Percentiles rank a stretch among this genome's conserved stretches.
phyloP scores from a whole-genome alignment of 2,329 filamentous ascomycete genomes.

The Ophiocordyceps robertsii region DNA sequence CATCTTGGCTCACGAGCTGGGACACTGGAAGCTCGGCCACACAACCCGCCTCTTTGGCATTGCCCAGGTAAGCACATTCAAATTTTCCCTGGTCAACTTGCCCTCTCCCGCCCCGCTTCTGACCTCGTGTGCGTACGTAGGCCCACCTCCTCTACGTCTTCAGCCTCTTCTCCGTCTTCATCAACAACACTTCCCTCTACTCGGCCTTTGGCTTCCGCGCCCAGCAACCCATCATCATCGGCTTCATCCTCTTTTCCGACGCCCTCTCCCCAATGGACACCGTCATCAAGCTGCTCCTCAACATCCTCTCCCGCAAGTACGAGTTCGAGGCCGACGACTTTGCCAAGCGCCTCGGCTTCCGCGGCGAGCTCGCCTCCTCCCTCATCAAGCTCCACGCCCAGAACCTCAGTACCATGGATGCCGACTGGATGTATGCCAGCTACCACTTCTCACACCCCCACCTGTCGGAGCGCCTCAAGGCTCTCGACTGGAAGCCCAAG shows the following conservation, averaged over 20 bases:
- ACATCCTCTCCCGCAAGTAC: constrained; percentile 84
- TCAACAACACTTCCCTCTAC: constrained; percentile 89
- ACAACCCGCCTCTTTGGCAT: constrained; percentile 86
- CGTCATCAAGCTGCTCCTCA: constrained; percentile 91
- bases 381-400: constrained; percentile 97
- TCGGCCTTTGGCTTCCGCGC: constrained; percentile 77
- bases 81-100: background rate
- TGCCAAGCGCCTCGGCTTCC: constrained; percentile 72
- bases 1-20: constrained; percentile 87
- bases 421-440: constrained; percentile 94
- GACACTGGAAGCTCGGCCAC: constrained; percentile 93
- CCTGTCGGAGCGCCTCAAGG: constrained; percentile 81
- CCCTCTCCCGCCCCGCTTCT: background rate
- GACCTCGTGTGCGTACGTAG: constrained; percentile 25
- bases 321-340: constrained; percentile 96
- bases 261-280: constrained; percentile 90
- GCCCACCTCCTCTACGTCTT: constrained; percentile 96
- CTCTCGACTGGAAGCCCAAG: constrained; percentile 70
- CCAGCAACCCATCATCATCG: constrained; percentile 84
- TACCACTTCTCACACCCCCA: constrained; percentile 99
- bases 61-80: constrained; percentile 45
- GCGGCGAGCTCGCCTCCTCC: constrained; percentile 67
- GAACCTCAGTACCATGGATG: constrained; percentile 97
- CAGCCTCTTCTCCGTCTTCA: constrained; percentile 88
- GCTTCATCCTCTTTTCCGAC: constrained; percentile 94